Evolutionary conservation across 2,329 filamentous ascomycete species (phyloP), one percentile per base, ranked within the genome.

Genomic region (Ampelomyces quisqualis): DNA sequence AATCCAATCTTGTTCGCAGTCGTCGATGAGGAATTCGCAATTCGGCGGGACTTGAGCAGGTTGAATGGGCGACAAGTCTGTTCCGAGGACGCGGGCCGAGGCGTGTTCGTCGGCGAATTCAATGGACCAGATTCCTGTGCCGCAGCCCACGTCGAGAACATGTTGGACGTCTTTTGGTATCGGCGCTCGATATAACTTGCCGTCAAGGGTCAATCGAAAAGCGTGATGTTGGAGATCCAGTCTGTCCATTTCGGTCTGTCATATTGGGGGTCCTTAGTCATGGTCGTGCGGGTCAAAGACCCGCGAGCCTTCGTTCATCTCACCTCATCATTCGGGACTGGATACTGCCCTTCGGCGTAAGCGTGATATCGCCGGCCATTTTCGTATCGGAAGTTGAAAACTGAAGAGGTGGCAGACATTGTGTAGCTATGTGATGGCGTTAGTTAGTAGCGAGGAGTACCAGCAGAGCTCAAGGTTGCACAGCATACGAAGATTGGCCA

Each of bases 1-100:
- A 18, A 73, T 62, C 82, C 82, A 85, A 7, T 78, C 72, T 32
- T 77, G 71, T 19, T 64, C 59, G 15, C 51, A 60, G 35, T 69
- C 61, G 26, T 68, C 64, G 27, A 69, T 62, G 5, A 67, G 41
- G 22, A 68, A 69, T 15, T 57, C 57, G 37, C 62, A 65, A 33
- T 64, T 66, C 2, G 61, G 57, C 2, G 64, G 62, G 5, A 66
- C 59, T 34, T 55, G 51, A 13, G 43, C 47, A 7, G 60, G 62
- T 20, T 65, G 60, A 7, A 65, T 65, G 1, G 60, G 59, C 37
- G 60, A 64, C 1, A 73, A 44, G 38, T 68, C 64, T 8, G 55
- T 65, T 3, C 64, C 64, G 6, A 65, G 48, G 13, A 67, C 59
- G n/a, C 49, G 43, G 5, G 63, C 58, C 9, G 57, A 63, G 3